Evolutionary conservation across 1,139 yeast genomes (phyloP).

Genomic region (Hansenula sp.): DNA sequence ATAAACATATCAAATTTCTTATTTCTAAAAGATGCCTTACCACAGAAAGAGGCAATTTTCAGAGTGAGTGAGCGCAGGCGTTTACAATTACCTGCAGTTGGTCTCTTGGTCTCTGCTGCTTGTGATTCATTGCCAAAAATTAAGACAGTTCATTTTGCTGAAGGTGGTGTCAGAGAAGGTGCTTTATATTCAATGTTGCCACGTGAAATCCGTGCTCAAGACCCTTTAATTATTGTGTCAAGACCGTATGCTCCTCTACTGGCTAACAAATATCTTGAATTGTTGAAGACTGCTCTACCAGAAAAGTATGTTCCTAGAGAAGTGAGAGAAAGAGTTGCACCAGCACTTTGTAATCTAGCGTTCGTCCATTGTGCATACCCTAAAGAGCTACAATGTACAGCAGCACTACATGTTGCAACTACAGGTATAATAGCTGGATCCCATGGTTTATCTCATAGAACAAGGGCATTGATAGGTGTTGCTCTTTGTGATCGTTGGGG

Average conservation of each 20-base stretch:
- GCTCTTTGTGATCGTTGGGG: conserved; percentile 76
- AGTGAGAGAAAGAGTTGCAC: conserved; percentile 51
- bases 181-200: conserved; percentile 57
- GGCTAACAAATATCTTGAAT: conserved; percentile 45
- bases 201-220: conserved; percentile 48
- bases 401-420: conserved; percentile 61
- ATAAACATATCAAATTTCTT: conserved; percentile 42
- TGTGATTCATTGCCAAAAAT: conserved; percentile 53
- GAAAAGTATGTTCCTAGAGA: conserved; percentile 46
- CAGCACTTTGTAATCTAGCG: conserved; percentile 64
- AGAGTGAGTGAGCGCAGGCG: conserved; percentile 59
- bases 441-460: conserved; percentile 64
- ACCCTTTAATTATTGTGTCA: conserved; percentile 60
- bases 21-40: conserved; percentile 32
- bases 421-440: conserved; percentile 66
- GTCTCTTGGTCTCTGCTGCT: conserved; percentile 53
- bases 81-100: conserved; percentile 60
- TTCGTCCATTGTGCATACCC: conserved; percentile 71
- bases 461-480: conserved; percentile 60
- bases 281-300: conserved; percentile 51
- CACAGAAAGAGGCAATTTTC: conserved; percentile 37
- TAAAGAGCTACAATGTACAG: conserved; percentile 65
- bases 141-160: conserved; percentile 57
- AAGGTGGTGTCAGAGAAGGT: conserved; percentile 73
- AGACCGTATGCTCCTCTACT: conserved; percentile 60